Evolutionary conservation across 768 basidiomycete species (phyloP), one percentile per base, ranked within the genome.

Genomic region (Tulasnella sp.): DNA sequence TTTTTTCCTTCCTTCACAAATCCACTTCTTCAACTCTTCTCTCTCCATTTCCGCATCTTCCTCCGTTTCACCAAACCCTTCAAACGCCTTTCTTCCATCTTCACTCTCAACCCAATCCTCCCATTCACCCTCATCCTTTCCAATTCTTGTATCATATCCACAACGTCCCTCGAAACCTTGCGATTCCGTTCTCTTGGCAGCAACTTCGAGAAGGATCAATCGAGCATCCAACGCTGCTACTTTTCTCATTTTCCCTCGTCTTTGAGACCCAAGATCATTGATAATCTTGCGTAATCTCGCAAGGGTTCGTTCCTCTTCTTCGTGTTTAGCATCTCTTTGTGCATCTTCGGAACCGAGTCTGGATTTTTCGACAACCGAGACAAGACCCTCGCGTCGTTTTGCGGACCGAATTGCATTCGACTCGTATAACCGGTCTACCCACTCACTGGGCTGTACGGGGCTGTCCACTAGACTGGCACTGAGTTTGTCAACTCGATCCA

Each of bases 111-210:
- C 81, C 63, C 78, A 81, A 43, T 81, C 81, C 32, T 67, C 72
- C 70, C 78, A 87, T 61, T 86, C 83, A 52, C 79, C 78, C 41
- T 88, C 83, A n/a, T 81, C 81, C 61, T 81, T 80, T 54, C 83
- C 83, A 20, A 95, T 69, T 27, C 90, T 72, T 58, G 81, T 79
- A 63, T 95, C 90, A 79, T 89, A 91, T 4, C 91, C 89, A 64
- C 90, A 95, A 27, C 57, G 29, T 5, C 61, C 62, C 58, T 77
- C 75, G 33, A 32, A 15, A 76, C 74, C 13, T 77, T 61, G n/a
- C 68, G 66, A 53, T 20, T 77, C 76, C 8, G 82, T 77, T 32
- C 83, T 72, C 37, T 75, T 75, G n/a, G 67, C 71, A 20, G 83
- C 84, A 37, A 84, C 70, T 51, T 77, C 72, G 13, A 84, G 66